A percentile compares a stretch with the other conserved stretches of the same genome.
Evolutionary conservation across 805 yeast species (phyloP).

Genomic region (Tetrapisispora namnaoensis): DNA sequence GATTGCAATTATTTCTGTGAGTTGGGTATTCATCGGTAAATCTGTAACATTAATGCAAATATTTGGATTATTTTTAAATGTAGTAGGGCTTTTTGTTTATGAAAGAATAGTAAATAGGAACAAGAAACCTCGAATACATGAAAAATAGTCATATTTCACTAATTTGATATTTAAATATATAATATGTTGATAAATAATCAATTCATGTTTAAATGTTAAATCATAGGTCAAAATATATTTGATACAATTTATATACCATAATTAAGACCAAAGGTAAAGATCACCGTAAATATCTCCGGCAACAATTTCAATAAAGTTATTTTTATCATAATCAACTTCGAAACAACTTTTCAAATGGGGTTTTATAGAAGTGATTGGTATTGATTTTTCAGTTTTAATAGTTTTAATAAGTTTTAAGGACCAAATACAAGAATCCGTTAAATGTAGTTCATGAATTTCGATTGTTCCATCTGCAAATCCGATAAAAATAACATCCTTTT

Average conservation of each 20-base stretch:
- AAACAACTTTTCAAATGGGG: constrained; percentile 4
- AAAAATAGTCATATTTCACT: neutral
- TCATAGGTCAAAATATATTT: neutral
- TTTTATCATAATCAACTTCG: neutral
- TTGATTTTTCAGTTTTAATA: constrained; percentile 16
- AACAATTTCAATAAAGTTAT: constrained; percentile 4
- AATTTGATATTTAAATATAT: neutral
- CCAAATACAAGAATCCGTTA: constrained; percentile 19
- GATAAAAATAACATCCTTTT: constrained; percentile 28
- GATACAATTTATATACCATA: neutral
- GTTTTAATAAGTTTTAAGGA: constrained; percentile 12
- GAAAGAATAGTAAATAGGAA: constrained; percentile 33
- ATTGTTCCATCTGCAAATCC: constrained; percentile 31
- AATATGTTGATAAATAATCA: neutral
- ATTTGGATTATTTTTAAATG: constrained; percentile 42
- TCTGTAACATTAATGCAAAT: constrained; percentile 37
- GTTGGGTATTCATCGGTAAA: constrained; percentile 56
- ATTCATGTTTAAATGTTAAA: neutral
- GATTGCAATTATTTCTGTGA: constrained; percentile 70
- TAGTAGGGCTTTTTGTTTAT: constrained; percentile 49
- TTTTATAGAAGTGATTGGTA: constrained; percentile 10
- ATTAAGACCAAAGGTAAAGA: constrained; percentile 36
- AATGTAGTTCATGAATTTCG: constrained; percentile 25
- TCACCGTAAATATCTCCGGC: constrained; percentile 48
- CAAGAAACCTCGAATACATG: neutral